Evolutionary conservation across 352 stramenopile genomes (phyloP).

Genomic region (Phytopythium boreale): DNA sequence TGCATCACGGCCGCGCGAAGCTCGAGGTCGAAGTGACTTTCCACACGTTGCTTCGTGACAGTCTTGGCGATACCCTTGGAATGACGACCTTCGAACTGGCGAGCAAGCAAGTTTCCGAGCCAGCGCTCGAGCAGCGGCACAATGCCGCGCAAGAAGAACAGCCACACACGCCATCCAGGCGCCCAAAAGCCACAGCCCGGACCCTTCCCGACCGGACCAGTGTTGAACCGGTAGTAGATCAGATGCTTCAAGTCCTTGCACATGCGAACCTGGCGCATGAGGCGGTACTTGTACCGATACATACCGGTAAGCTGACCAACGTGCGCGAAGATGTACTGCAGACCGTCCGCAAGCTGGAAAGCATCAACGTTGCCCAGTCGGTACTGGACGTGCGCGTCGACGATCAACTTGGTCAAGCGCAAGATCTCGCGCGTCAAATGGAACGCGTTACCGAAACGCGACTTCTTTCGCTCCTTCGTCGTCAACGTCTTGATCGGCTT

Average conservation of each 20-base stretch:
- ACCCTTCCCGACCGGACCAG: slow-evolving; percentile 98
- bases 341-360: slow-evolving; percentile 98
- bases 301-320: slow-evolving; percentile 99
- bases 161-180: slow-evolving; percentile 98
- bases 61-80: slow-evolving; percentile 99
- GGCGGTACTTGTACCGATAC: slow-evolving; percentile 99
- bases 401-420: slow-evolving; percentile 98
- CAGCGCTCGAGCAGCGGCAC: slow-evolving; percentile 98
- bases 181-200: slow-evolving; percentile 99
- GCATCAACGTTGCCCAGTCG: slow-evolving; percentile 99
- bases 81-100: slow-evolving; percentile 99
- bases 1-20: slow-evolving; percentile 99
- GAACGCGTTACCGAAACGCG: slow-evolving; percentile 95
- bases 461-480: slow-evolving; percentile 99
- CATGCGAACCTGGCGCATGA: slow-evolving; percentile 97
- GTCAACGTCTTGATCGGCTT: slow-evolving; percentile 99
- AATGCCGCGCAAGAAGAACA: slow-evolving; percentile 99
- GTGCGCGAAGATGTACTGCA: slow-evolving; percentile 99
- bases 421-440: slow-evolving; percentile 98
- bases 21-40: slow-evolving; percentile 99
- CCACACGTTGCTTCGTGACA: slow-evolving; percentile 99
- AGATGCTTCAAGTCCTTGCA: slow-evolving; percentile 99
- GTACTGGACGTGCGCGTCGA: slow-evolving; percentile 99
- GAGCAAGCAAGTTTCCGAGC: slow-evolving; percentile 98
- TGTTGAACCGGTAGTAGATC: slow-evolving; percentile 99